Percentiles rank a stretch among this genome's conserved stretches.
Conservation (phyloP, 371 early-diverging fungal genomes). For the Choanephora cucurbitarum region DNA sequence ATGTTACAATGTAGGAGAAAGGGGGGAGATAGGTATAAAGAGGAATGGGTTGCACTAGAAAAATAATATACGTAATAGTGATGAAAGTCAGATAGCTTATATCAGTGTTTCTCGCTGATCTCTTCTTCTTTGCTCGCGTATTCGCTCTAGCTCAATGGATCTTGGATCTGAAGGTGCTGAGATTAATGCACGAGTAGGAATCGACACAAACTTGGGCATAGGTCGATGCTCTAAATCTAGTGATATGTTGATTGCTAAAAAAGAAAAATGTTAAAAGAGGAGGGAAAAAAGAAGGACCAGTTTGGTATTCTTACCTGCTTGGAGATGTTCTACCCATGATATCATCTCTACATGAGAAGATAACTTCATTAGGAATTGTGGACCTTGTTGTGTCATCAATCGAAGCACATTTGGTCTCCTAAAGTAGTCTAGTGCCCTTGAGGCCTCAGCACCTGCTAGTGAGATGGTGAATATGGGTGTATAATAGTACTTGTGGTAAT, state of each 20-base stretch:
- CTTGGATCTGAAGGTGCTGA: constrained; percentile 22
- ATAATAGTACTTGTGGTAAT: constrained; percentile 37
- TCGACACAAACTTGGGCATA: constrained; percentile 53
- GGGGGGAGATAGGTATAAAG: background rate
- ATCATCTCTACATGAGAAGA: constrained; percentile 43
- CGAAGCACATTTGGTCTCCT: constrained; percentile 42
- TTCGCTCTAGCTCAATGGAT: constrained; percentile 32
- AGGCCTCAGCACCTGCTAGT: constrained; percentile 47
- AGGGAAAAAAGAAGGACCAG: too few relatives aligned
- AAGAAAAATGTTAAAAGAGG: background rate
- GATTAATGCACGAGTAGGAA: constrained; percentile 31
- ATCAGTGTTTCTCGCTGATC: constrained; percentile 40
- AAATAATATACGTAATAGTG: constrained; percentile 13
- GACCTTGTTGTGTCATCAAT: constrained; percentile 41
- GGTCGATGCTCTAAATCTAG: constrained; percentile 44
- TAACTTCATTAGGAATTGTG: constrained; percentile 41
- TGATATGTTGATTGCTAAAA: constrained; percentile 46
- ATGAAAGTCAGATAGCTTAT: constrained; percentile 12
- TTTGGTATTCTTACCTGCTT: constrained; percentile 36
- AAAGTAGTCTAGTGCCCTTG: constrained; percentile 46
- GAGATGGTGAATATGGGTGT: constrained; percentile 31
- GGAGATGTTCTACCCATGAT: constrained; percentile 53
- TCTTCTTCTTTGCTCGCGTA: constrained; percentile 41
- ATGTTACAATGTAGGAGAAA: background rate
- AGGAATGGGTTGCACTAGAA: background rate